These are phyloP conservation scores for Psilocybe sp. DNA, from an alignment of 768 basidiomycete genomes.

Conservation along the genomic window DNA sequence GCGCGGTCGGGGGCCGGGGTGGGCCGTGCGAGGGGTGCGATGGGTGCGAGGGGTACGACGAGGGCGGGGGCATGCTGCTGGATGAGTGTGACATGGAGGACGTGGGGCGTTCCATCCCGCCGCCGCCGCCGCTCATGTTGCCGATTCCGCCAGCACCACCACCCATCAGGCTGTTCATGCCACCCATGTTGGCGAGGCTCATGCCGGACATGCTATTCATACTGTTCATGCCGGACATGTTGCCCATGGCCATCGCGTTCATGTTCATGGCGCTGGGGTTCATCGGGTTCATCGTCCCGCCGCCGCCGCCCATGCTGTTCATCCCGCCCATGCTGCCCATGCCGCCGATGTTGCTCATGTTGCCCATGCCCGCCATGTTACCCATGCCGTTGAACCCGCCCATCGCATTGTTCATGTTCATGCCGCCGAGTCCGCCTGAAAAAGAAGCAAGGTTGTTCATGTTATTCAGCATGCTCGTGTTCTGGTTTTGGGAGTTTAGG, in stretches of 20 bases:
- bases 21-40: slow-evolving; percentile 23
- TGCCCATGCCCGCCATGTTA: not conserved
- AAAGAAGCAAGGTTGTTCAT: no score
- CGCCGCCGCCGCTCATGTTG: slow-evolving; percentile 12
- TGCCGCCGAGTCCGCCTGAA: no score
- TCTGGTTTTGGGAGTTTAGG: not conserved
- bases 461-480: no score
- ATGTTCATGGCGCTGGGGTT: no score
- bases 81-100: slow-evolving; percentile 7
- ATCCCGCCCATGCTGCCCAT: not conserved
- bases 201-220: slow-evolving; percentile 5
- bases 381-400: no score
- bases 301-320: not conserved
- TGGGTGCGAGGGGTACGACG: slow-evolving; percentile 7
- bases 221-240: no score
- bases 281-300: not conserved
- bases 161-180: not conserved
- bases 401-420: no score
- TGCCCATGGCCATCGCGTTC: no score
- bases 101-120: slow-evolving; percentile 18
- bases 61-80: slow-evolving; percentile 19
- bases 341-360: not conserved
- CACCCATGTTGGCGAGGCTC: slow-evolving; percentile 4
- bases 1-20: slow-evolving; percentile 23
- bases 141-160: not conserved